Evolutionary conservation across 176 grass and related monocot species (phyloP).

Genomic region (Oryza rufipogon): DNA sequence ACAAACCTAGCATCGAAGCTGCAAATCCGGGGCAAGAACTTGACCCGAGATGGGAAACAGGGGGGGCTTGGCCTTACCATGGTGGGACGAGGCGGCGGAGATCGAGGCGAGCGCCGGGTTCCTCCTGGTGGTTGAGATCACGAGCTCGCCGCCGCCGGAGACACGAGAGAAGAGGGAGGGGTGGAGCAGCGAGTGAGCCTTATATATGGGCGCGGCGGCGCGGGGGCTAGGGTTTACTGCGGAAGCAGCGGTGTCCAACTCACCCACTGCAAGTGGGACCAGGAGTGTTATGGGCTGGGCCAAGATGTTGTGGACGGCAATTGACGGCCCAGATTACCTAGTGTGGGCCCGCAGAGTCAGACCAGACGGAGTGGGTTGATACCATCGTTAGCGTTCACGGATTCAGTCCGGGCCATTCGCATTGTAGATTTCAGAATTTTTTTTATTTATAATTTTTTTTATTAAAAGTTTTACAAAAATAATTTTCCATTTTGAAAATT

Average conservation of each 20-base stretch:
- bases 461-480: no score
- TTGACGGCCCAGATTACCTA: no score
- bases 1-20: neutral
- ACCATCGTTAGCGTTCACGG: no score
- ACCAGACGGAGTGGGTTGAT: no score
- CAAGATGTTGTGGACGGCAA: neutral
- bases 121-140: neutral
- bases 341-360: no score
- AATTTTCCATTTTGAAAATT: no score
- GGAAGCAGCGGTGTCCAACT: neutral
- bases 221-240: neutral
- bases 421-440: no score
- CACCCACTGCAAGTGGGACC: neutral
- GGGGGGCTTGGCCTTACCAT: neutral
- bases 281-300: neutral
- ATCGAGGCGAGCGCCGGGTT: neutral
- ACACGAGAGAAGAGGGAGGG: neutral
- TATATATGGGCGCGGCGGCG: neutral
- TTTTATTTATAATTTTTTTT: no score
- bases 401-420: no score
- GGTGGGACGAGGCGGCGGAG: neutral
- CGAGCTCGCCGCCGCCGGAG: conserved; percentile 1
- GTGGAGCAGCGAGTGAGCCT: neutral
- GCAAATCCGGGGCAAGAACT: neutral
- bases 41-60: neutral